A percentile compares a stretch with the other conserved stretches of the same genome.
phyloP scores from a whole-genome alignment of 1,284 basidiomycete genomes.

The Mycena citricolor region DNA sequence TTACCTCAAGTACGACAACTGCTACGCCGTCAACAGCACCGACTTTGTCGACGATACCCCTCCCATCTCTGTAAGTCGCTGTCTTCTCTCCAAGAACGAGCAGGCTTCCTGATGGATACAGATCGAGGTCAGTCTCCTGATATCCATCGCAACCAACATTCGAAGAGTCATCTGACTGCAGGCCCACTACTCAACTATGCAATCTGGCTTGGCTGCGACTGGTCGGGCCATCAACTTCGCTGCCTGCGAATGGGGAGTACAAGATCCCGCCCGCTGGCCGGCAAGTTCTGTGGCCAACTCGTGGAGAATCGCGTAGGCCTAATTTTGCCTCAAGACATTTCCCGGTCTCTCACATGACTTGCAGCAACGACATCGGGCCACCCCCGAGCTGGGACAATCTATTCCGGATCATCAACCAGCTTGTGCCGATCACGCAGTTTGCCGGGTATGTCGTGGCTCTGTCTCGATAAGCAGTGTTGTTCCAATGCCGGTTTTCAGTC shows the following conservation, averaged over 20 bases:
- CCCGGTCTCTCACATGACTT: background rate
- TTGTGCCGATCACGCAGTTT: slow-evolving; percentile 48
- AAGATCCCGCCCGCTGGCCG: slow-evolving; percentile 51
- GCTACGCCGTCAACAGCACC: slow-evolving; percentile 44
- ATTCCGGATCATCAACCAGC: slow-evolving; percentile 49
- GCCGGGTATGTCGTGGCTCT: slow-evolving; percentile 27
- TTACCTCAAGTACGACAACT: slow-evolving; percentile 50
- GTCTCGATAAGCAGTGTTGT: background rate
- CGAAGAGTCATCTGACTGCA: slow-evolving; percentile 19
- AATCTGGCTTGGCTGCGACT: slow-evolving; percentile 46
- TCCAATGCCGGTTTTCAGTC: slow-evolving; percentile 1
- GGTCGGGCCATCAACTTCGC: slow-evolving; percentile 51
- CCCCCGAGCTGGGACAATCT: slow-evolving; percentile 47
- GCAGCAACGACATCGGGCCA: slow-evolving; percentile 49
- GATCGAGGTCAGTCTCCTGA: slow-evolving; percentile 39
- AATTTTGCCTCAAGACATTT: no score
- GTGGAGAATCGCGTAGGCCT: slow-evolving; percentile 47
- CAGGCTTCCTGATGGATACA: slow-evolving; percentile 19
- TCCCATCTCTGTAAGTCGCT: slow-evolving; percentile 33
- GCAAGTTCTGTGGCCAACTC: slow-evolving; percentile 45
- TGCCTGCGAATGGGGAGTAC: slow-evolving; percentile 55
- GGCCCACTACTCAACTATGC: slow-evolving; percentile 50
- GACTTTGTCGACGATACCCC: slow-evolving; percentile 47
- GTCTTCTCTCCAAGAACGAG: background rate
- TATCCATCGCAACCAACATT: background rate